A percentile compares a stretch with the other conserved stretches of the same genome.
Conservation (phyloP, 164 flowering plant species). For the Aristolochia fimbriata region DNA sequence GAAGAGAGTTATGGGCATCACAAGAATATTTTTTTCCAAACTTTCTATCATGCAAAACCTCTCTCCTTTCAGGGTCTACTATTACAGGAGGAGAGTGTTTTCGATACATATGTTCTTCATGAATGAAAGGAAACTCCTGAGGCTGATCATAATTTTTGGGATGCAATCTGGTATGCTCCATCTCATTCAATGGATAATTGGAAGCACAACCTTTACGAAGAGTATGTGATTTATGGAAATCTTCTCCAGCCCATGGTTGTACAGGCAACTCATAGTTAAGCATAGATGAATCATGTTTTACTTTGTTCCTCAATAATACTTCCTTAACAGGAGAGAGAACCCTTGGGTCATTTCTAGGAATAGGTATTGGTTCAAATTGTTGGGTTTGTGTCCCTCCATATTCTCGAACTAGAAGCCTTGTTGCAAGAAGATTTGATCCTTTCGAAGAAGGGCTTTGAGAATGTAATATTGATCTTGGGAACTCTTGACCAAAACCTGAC, state of each 20-base stretch:
- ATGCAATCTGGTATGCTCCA: not conserved
- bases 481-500: conserved; percentile 29
- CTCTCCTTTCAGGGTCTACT: conserved; percentile 2
- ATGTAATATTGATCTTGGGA: conserved; percentile 11
- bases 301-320: no score
- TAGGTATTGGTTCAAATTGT: not conserved
- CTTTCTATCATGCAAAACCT: conserved; percentile 3
- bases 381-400: conserved; percentile 9
- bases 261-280: no score
- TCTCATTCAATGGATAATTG: not conserved
- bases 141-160: conserved; percentile 1
- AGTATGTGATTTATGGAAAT: not conserved
- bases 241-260: not conserved
- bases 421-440: conserved; percentile 5
- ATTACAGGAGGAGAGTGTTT: not conserved
- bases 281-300: no score
- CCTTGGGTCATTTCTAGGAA: not conserved
- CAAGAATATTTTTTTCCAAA: conserved; percentile 11
- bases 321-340: no score
- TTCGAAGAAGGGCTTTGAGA: not conserved
- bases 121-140: conserved; percentile 7
- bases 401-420: conserved; percentile 9
- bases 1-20: conserved; percentile 4
- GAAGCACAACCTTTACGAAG: conserved; percentile 1
- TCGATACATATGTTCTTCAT: conserved; percentile 1